Conservation (phyloP, 352 stramenopile genomes). For the Elongisporangium undulatum region DNA sequence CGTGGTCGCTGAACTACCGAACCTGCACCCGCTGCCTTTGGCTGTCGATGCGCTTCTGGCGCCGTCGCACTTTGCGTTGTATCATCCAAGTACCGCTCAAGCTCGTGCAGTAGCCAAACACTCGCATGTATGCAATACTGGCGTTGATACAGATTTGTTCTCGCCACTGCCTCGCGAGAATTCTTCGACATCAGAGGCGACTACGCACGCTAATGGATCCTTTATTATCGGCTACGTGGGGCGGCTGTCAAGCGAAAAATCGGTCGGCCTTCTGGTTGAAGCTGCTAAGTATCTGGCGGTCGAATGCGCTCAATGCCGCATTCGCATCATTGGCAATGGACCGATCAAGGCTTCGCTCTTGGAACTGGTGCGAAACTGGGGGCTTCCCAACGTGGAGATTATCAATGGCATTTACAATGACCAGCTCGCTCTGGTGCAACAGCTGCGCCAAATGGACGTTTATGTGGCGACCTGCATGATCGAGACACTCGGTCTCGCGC, state of each 20-base stretch:
- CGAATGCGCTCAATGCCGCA: slow-evolving; percentile 14
- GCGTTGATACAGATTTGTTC: slow-evolving; percentile 35
- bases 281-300: slow-evolving; percentile 20
- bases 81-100: slow-evolving; percentile 17
- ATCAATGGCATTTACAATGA: slow-evolving; percentile 42
- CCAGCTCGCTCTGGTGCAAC: slow-evolving; percentile 18
- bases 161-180: not conserved
- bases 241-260: slow-evolving; percentile 44
- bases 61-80: slow-evolving; percentile 44
- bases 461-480: slow-evolving; percentile 35
- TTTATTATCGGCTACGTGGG: slow-evolving; percentile 51
- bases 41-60: slow-evolving; percentile 42
- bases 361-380: slow-evolving; percentile 23
- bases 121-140: slow-evolving; percentile 34
- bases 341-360: slow-evolving; percentile 20
- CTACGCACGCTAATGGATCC: not conserved
- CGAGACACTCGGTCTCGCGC: slow-evolving; percentile 49
- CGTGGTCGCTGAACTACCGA: slow-evolving; percentile 50
- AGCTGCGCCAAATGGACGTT: slow-evolving; percentile 35
- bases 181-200: not conserved
- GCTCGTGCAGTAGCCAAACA: slow-evolving; percentile 15
- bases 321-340: slow-evolving; percentile 37
- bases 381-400: slow-evolving; percentile 34
- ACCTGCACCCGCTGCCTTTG: slow-evolving; percentile 28
- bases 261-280: slow-evolving; percentile 29